phyloP scores from a whole-genome alignment of 2,329 filamentous ascomycete species.

The Ceratocystis colombiana region DNA sequence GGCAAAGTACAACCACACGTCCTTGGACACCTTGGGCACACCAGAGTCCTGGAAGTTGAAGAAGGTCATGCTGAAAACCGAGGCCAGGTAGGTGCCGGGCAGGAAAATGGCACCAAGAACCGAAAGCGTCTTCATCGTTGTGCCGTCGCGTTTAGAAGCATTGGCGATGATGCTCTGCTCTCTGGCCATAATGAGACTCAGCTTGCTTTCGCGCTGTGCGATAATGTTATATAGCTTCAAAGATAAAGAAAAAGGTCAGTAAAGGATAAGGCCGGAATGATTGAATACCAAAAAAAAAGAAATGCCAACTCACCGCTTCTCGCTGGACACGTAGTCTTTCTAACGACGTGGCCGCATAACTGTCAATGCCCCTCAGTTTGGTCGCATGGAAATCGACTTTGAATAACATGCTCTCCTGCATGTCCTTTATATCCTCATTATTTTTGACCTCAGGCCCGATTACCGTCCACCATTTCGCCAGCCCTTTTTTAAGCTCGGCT shows the following conservation, averaged over 20 bases:
- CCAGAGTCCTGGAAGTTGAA: slow-evolving; percentile 48
- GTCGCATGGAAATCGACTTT: slow-evolving; percentile 50
- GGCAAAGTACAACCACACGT: slow-evolving; percentile 54
- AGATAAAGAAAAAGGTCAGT: not conserved
- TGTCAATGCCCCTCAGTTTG: slow-evolving; percentile 52
- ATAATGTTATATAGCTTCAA: slow-evolving; percentile 54
- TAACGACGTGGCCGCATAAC: slow-evolving; percentile 53
- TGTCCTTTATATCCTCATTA: slow-evolving; percentile 22
- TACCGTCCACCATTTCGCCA: slow-evolving; percentile 37
- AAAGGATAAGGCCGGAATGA: not conserved
- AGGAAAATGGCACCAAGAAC: slow-evolving; percentile 54
- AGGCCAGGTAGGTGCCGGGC: slow-evolving; percentile 52
- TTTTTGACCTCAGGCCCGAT: slow-evolving; percentile 27
- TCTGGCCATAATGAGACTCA: slow-evolving; percentile 53
- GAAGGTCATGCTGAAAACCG: slow-evolving; percentile 57
- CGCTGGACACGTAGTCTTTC: slow-evolving; percentile 52
- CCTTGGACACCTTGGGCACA: slow-evolving; percentile 39
- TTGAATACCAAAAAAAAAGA: not conserved
- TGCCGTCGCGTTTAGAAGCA: slow-evolving; percentile 51
- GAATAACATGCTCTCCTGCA: slow-evolving; percentile 45
- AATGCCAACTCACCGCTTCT: slow-evolving; percentile 41
- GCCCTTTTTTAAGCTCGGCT: slow-evolving; percentile 40
- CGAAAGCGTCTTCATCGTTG: slow-evolving; percentile 55
- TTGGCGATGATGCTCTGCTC: slow-evolving; percentile 51
- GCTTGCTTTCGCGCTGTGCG: slow-evolving; percentile 53